Conservation (phyloP, 352 stramenopile genomes). For the Phytophthora sojae region DNA sequence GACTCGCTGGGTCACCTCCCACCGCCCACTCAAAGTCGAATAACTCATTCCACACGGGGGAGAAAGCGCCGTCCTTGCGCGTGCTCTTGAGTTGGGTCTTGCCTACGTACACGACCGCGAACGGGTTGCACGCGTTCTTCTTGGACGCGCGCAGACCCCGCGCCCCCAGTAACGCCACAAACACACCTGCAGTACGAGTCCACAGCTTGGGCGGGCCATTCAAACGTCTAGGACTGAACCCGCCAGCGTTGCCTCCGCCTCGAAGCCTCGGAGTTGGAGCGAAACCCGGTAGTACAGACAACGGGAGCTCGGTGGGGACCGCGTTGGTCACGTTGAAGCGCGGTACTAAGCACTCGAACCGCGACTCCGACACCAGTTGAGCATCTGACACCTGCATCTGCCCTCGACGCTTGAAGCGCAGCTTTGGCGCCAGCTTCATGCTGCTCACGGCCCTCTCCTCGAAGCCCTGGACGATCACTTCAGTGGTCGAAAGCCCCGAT, state of each 20-base stretch:
- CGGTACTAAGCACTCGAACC: constrained; percentile 60
- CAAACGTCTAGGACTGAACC: constrained; percentile 6
- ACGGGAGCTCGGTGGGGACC: constrained; percentile 41
- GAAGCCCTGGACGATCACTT: constrained; percentile 70
- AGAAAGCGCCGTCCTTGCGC: constrained; percentile 69
- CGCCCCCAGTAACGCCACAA: constrained; percentile 57
- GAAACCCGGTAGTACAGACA: constrained; percentile 16
- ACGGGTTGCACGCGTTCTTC: constrained; percentile 81
- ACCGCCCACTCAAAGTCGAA: constrained; percentile 78
- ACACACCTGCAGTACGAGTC: constrained; percentile 57
- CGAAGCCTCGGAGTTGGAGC: constrained; percentile 18
- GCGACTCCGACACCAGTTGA: constrained; percentile 48
- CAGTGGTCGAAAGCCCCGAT: constrained; percentile 53
- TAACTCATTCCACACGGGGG: constrained; percentile 78
- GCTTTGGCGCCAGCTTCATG: constrained; percentile 54
- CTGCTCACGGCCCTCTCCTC: constrained; percentile 57
- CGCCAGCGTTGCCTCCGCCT: constrained; percentile 7
- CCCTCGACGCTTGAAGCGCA: constrained; percentile 68
- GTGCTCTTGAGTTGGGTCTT: constrained; percentile 71
- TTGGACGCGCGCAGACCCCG: constrained; percentile 62
- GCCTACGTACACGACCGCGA: constrained; percentile 61
- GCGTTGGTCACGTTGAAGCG: constrained; percentile 71
- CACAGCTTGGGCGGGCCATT: constrained; percentile 53
- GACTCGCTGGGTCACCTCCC: constrained; percentile 7
- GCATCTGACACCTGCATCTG: constrained; percentile 81